These are phyloP conservation scores for Metschnikowia kunwiensis DNA, from an alignment of 805 yeast genomes.

Conservation along the genomic window DNA sequence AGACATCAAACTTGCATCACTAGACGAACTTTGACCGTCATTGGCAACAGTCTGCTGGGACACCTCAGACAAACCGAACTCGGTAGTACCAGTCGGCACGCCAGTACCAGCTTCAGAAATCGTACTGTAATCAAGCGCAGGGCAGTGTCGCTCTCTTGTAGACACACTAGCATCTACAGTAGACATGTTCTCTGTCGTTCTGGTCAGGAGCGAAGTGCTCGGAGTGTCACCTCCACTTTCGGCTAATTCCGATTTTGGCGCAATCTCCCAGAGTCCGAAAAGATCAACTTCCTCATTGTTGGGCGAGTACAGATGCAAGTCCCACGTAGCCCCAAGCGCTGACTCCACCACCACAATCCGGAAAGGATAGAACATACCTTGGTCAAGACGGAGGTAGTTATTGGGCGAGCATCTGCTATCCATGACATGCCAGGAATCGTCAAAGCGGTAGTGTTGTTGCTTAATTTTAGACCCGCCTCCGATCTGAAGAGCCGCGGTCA, in stretches of 20 bases:
- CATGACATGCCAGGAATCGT: neutral
- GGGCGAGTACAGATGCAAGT: neutral
- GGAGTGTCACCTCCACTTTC: neutral
- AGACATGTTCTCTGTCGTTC: neutral
- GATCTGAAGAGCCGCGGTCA: neutral
- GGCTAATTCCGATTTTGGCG: neutral
- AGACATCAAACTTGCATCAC: too few relatives aligned
- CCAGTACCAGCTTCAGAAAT: neutral
- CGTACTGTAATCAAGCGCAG: too few relatives aligned
- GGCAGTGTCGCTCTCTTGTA: neutral
- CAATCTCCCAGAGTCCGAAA: neutral
- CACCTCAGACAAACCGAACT: too few relatives aligned
- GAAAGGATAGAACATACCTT: constrained; percentile 1
- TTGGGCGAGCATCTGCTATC: neutral
- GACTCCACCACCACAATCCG: constrained; percentile 1
- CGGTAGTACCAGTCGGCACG: neutral
- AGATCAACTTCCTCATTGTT: neutral
- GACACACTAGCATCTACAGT: neutral
- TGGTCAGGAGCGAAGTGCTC: neutral
- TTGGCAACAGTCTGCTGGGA: too few relatives aligned
- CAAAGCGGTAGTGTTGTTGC: neutral
- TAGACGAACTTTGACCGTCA: too few relatives aligned
- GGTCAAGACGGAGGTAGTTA: neutral
- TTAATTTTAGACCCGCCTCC: neutral
- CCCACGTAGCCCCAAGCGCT: neutral